A percentile compares a stretch with the other conserved stretches of the same genome.
Conservation (phyloP, 257 asterid genomes). For the Paraleonurus japonicus region DNA sequence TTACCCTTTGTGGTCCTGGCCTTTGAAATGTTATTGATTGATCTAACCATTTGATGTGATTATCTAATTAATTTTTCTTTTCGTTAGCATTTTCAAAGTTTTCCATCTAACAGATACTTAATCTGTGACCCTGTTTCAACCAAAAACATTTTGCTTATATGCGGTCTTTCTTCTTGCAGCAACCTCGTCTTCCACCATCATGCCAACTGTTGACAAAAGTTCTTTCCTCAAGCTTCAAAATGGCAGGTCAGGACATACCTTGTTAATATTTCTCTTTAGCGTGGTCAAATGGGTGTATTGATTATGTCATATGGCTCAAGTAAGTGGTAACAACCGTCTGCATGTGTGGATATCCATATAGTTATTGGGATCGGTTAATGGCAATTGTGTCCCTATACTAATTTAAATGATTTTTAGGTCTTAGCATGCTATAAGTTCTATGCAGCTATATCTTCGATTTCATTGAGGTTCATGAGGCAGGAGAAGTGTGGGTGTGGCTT, state of each 20-base stretch:
- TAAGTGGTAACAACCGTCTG: conserved; percentile 11
- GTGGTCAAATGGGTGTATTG: conserved; percentile 1
- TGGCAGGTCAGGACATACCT: conserved; percentile 62
- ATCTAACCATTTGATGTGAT: conserved; percentile 32
- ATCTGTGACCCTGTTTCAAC: conserved; percentile 19
- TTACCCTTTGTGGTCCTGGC: conserved; percentile 35
- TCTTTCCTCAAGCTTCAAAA: conserved; percentile 97
- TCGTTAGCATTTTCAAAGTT: neutral
- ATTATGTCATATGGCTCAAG: neutral
- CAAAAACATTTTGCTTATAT: conserved; percentile 23
- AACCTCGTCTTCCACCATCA: conserved; percentile 49
- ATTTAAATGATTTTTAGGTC: neutral
- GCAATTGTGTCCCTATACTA: neutral
- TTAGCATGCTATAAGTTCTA: neutral
- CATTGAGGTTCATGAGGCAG: neutral
- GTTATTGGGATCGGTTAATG: neutral
- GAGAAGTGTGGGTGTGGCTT: neutral
- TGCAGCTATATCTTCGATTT: conserved; percentile 7
- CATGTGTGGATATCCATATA: conserved; percentile 7
- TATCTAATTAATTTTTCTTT: conserved; percentile 5
- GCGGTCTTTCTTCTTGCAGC: conserved; percentile 57
- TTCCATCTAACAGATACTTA: conserved; percentile 12
- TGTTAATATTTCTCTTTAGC: neutral
- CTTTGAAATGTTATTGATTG: conserved; percentile 32
- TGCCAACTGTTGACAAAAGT: conserved; percentile 54